Conservation (phyloP, 1,284 basidiomycete species). For the Trametes hirsuta region DNA sequence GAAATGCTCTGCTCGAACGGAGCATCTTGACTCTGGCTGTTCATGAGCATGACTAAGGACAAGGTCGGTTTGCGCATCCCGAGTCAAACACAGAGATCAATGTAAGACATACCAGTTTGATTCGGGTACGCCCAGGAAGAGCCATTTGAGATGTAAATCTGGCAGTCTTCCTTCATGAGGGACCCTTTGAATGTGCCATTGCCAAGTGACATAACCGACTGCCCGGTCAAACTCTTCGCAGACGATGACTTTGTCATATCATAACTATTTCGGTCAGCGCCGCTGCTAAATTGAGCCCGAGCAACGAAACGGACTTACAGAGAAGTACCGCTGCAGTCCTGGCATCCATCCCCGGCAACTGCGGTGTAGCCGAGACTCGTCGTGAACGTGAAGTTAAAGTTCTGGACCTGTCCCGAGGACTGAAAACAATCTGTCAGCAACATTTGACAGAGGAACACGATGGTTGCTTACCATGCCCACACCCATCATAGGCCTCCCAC, state of each 20-base stretch:
- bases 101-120: constrained; percentile 38
- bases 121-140: constrained; percentile 40
- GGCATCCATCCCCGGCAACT: constrained; percentile 40
- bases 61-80: background rate
- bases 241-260: constrained; percentile 36
- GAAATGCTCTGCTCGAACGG: constrained; percentile 28
- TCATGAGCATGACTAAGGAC: constrained; percentile 26
- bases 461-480: constrained; percentile 26
- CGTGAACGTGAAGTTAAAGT: constrained; percentile 44
- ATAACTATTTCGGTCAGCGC: constrained; percentile 31
- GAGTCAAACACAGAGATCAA: background rate
- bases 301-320: constrained; percentile 28
- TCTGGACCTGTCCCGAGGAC: constrained; percentile 30
- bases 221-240: constrained; percentile 26
- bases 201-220: constrained; percentile 30
- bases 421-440: background rate
- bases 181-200: constrained; percentile 30
- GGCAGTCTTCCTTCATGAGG: constrained; percentile 41
- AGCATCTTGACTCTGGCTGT: constrained; percentile 16
- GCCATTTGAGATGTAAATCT: constrained; percentile 31
- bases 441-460: background rate
- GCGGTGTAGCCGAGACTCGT: constrained; percentile 41
- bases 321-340: constrained; percentile 34
- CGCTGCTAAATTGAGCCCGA: background rate
- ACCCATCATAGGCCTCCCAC: constrained; percentile 24